These are phyloP conservation scores for Prunus campanulata DNA, from an alignment of 306 rosid species.

Conservation along the genomic window DNA sequence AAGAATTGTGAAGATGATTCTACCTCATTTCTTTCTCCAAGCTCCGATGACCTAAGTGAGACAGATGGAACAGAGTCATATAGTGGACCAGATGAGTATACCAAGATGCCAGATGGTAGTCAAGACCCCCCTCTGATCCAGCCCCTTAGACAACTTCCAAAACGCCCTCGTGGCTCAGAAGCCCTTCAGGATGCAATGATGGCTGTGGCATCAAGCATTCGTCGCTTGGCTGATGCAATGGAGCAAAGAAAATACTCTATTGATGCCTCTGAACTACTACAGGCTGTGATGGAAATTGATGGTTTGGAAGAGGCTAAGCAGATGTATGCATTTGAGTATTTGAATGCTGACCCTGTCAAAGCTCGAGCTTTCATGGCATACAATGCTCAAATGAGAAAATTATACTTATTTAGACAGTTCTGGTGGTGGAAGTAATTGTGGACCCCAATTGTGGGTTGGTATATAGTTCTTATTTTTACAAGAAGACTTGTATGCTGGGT, in stretches of 20 bases:
- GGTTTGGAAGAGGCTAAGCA: constrained; percentile 74
- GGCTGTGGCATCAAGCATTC: constrained; percentile 63
- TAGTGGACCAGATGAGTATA: constrained; percentile 53
- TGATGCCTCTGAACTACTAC: constrained; percentile 55
- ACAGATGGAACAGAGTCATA: constrained; percentile 71
- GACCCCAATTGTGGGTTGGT: constrained; percentile 13
- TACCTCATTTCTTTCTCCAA: constrained; percentile 62
- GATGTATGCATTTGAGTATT: constrained; percentile 80
- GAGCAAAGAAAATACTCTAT: constrained; percentile 51
- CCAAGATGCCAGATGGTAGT: constrained; percentile 53
- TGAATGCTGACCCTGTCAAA: constrained; percentile 73
- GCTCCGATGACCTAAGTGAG: constrained; percentile 57
- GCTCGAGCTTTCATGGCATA: constrained; percentile 77
- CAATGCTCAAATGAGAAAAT: constrained; percentile 61
- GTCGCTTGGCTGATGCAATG: constrained; percentile 69
- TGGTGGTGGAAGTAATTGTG: constrained; percentile 71
- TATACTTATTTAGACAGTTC: constrained; percentile 60
- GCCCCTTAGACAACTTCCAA: constrained; percentile 50
- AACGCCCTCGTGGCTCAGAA: constrained; percentile 59
- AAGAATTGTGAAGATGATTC: constrained; percentile 61
- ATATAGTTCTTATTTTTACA: constrained; percentile 30
- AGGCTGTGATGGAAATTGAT: constrained; percentile 82
- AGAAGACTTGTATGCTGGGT: background rate
- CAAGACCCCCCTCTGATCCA: constrained; percentile 51
- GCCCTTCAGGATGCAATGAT: constrained; percentile 67